Base-by-base conservation (phyloP, 441 rosid species). In the Codiaeum variegatum region DNA sequence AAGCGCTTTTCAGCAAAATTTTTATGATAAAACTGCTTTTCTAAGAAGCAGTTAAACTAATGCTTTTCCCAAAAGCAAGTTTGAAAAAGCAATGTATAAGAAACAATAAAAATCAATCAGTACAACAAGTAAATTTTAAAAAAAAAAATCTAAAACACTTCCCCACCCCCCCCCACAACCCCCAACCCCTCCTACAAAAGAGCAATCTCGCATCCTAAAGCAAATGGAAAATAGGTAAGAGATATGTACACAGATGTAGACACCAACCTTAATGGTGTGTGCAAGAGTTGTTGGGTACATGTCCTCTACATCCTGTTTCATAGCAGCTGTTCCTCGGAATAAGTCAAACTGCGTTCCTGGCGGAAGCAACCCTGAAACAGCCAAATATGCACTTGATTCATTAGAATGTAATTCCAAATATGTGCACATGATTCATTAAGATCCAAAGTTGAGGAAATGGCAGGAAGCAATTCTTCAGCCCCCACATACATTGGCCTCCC, bases 321-420 rank as follows among this genome's bases (percentile, higher is more conserved):
- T 96, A 59, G 97, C 98, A 83, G 99, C 95, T 52, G 98, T 92
- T 78, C 97, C 98, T 77, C 98, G 87, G 81, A 92, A 96, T 72
- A 96, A 83, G 84, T 96, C 99, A 85, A 96, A 96, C 82, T 96
- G 99, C 51, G 99, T 91, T 81, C 99, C 99, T 2, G 98, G 96
- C 80, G 98, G 98, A 75, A 94, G 93, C 80, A 96, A 83, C 67
- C 98, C 98, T 94, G 86, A 75, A 77, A 76, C 47, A 67, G 40
- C 77, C 69, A 79, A 72, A 76, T 19, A 51, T 42, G 67, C 66
- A 66, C n/a, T n/a, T 52, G 69, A 38, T 60, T 59, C 51, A 60
- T 55, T 40, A 40, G 11, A 40, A 40, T 40, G 44, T 10, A 40
- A 3, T 9, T 38, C 40, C 7, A 10, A 36, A 36, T 7, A 36